Conservation (phyloP, 495 filamentous ascomycete species). For the Podospora tetraspora region DNA sequence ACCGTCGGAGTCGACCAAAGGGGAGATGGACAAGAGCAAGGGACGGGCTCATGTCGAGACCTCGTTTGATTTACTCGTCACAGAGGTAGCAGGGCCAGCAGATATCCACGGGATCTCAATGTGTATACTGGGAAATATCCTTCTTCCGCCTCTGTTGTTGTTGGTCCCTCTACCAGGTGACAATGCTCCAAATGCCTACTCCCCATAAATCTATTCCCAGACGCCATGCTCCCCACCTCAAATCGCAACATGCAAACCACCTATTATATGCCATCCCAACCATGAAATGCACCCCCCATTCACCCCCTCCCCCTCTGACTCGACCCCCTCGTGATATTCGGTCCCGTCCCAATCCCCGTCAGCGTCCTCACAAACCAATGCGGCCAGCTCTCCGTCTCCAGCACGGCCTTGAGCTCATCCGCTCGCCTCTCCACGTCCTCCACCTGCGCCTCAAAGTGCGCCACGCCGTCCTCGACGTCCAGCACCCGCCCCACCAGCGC, state of each 20-base stretch:
- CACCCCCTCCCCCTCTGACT: background rate
- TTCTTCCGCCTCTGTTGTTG: background rate
- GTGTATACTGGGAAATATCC: background rate
- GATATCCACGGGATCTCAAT: background rate
- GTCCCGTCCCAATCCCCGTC: slow-evolving; percentile 55
- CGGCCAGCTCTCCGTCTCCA: slow-evolving; percentile 57
- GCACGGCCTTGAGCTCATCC: slow-evolving; percentile 60
- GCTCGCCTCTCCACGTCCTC: slow-evolving; percentile 69
- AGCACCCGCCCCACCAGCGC: slow-evolving; percentile 74
- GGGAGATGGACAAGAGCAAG: too few relatives aligned
- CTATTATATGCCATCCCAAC: background rate
- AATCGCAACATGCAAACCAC: background rate
- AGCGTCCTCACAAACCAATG: slow-evolving; percentile 55
- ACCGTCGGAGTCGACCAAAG: too few relatives aligned
- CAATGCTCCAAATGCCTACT: background rate
- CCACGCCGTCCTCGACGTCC: slow-evolving; percentile 80
- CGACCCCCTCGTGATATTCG: slow-evolving; percentile 43
- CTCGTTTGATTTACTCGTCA: too few relatives aligned
- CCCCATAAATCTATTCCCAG: background rate
- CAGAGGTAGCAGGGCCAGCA: background rate
- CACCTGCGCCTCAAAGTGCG: slow-evolving; percentile 77
- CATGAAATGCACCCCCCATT: background rate
- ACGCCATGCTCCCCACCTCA: background rate
- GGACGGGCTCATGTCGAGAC: background rate
- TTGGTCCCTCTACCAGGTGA: background rate